Evolutionary conservation across 371 early-diverging fungal genomes (phyloP), one percentile per base, ranked within the genome.

Genomic region (Mortierella sp.): DNA sequence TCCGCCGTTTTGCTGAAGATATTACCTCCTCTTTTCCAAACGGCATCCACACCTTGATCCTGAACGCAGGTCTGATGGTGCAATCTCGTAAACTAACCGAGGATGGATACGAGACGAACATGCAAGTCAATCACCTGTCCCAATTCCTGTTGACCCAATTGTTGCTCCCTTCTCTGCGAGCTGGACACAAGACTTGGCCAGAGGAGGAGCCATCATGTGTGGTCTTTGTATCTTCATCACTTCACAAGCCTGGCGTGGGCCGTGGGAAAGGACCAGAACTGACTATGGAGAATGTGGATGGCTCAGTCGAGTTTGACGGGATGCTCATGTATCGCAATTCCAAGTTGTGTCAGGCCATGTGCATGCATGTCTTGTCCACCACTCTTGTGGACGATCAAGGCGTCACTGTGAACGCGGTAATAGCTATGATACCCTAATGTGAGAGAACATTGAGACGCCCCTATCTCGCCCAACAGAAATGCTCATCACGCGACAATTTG

Each of bases 91-190:
- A 51, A 19, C 39, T 63, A 48, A 81, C 81, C 12, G 70, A 51
- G 37, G 80, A 81, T 52, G 58, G 62, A 41, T 60, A 63, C 41
- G 81, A 81, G 60, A 58, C 45, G 17, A 80, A 66, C 50, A 52
- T 80, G 47, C 81, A 81, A 34, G 67, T 70, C 24, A 81, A 80
- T 53, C 81, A 81, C 44, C 74, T 80, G 1, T 67, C 81, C n/a
- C 71, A 78, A 43, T 69, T 81, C 55, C 54, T 81, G 34, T 56
- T 81, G 45, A 43, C 67, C 1, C 55, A 78, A 16, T 37, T 78
- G 24, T 49, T 81, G 24, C 31, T 78, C 27, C 79, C 78, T 17
- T 48, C 54, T 7, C 50, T 79, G 27, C 51, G 54, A 16, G 46
- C 50, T 17, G 67, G 61, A 22, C 55, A 63, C 34, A 27, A 22